Evolutionary conservation across 1,284 basidiomycete genomes (phyloP), one percentile per base, ranked within the genome.

Genomic region (Phellinidium pouzarii): DNA sequence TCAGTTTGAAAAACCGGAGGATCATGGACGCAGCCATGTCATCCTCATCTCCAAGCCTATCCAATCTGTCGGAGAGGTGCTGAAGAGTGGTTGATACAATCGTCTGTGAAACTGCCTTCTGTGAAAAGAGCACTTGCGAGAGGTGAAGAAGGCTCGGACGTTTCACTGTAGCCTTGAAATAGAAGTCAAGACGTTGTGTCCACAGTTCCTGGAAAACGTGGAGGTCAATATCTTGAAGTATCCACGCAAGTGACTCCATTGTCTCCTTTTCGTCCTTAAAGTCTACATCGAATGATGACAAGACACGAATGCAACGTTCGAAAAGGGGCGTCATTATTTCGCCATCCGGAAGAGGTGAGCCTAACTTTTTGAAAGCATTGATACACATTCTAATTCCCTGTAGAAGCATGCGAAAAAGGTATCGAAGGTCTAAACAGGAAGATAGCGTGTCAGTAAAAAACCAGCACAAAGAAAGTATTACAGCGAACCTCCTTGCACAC

Each of bases 161-260:
- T 58, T 84, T 83, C 59, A 87, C 79, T 0, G 87, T 79, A 59
- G 80, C 78, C 59, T 87, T 77, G 66, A 94, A 87, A 71, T 94
- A 94, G 64, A 93, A 86, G 22, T 84, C 84, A 69, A 97, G 87
- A 66, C 91, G 90, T 63, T 82, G 84, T 36, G 87, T 91, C 94
- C 90, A 96, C 20, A 96, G 87, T 67, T 96, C 92, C 64, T 94
- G 89, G 67, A 96, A 94, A 56, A 94, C 85, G 64, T 95, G 89
- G 3, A 90, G 75, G 64, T 96, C 90, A 59, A 93, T 80, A 62
- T 94, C 88, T 40, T 82, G 69, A 36, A 95, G 79, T 50, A 87
- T 84, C 34, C 80, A 76, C 3, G 82, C 84, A 54, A 99, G 83
- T 72, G 86, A 83, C 56, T 99, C 95, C 65, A 94, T 81, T 12